A percentile compares a stretch with the other conserved stretches of the same genome.
Conservation (phyloP, 2,329 filamentous ascomycete species). For the Alternaria sp. region DNA sequence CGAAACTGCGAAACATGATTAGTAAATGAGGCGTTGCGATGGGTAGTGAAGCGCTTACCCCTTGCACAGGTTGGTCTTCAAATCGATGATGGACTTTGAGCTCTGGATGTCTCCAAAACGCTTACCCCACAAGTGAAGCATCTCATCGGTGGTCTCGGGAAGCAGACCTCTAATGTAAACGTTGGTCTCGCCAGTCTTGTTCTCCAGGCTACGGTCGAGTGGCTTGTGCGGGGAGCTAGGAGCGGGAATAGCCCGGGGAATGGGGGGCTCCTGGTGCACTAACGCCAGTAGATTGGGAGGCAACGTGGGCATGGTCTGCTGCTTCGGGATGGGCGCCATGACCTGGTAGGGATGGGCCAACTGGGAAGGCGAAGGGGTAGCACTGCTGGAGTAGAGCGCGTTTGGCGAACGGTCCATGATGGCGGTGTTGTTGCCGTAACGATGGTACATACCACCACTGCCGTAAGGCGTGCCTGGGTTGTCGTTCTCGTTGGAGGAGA, state of each 20-base stretch:
- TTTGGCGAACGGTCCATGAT: conserved; percentile 59
- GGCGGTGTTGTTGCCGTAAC: conserved; percentile 52
- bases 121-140: conserved; percentile 79
- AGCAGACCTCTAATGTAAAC: conserved; percentile 97
- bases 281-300: conserved; percentile 55
- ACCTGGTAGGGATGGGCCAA: conserved; percentile 53
- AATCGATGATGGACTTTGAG: conserved; percentile 98
- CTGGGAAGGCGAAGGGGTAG: conserved; percentile 59
- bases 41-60: conserved; percentile 64
- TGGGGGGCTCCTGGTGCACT: conserved; percentile 73
- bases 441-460: conserved; percentile 51
- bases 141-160: conserved; percentile 91
- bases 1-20: conserved; percentile 68
- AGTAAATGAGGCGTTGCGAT: conserved; percentile 1
- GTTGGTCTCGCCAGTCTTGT: conserved; percentile 93
- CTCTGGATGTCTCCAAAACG: conserved; percentile 95
- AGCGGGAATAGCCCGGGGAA: conserved; percentile 89
- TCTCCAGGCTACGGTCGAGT: conserved; percentile 91
- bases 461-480: conserved; percentile 57
- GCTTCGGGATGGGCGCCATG: conserved; percentile 49
- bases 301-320: conserved; percentile 48
- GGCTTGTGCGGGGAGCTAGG: conserved; percentile 86
- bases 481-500: conserved; percentile 61
- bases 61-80: conserved; percentile 91
- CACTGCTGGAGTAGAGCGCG: conserved; percentile 55